Base-by-base conservation (phyloP, 352 stramenopile species). In the Pythium monospermum region DNA sequence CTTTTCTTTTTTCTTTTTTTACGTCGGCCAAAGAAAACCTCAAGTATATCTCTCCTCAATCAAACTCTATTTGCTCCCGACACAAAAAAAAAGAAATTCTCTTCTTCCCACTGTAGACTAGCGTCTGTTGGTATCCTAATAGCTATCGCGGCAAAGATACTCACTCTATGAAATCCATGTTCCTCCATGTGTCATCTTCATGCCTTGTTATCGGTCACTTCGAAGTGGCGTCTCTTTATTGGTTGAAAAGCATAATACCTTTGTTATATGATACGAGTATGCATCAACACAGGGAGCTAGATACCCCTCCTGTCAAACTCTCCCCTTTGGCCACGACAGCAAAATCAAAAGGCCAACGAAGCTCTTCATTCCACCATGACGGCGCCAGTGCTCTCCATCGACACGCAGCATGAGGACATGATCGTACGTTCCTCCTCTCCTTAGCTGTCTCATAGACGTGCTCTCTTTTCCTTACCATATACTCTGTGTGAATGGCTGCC, bases 391-490 rank as follows among this genome's bases (percentile, higher is more conserved):
- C 76, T 94, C 63, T 89, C 83, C 28, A 96, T 99, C 59, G 94
- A 98, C 59, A 98, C 95, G 35, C 91, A 98, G 70, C 96, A 99
- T 66, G 95, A 98, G 66, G 96, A 99, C 72, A 98, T 99, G 85
- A 94, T 96, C 66, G 86, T 96, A 74, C 60, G 74, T 61, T 3
- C n/a, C n/a, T n/a, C n/a, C n/a, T n/a, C n/a, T n/a, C n/a, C n/a
- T n/a, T n/a, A n/a, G 10, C 21, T 45, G 38, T 45, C 22, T 21
- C 38, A 25, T 31, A 4, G 19, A 32, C 32, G 12, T 22, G 31
- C 3, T n/a, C 42, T 53, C 13, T 25, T 49, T 3, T 22, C 6
- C 4, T 25, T 41, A 46, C 45, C 30, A 26, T 26, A 28, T 38
- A 26, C 33, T 69, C 3, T 30, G 27, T 33, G 22, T 36, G 18